Conservation (phyloP, 1,284 basidiomycete genomes). For the Butyriboletus regius region DNA sequence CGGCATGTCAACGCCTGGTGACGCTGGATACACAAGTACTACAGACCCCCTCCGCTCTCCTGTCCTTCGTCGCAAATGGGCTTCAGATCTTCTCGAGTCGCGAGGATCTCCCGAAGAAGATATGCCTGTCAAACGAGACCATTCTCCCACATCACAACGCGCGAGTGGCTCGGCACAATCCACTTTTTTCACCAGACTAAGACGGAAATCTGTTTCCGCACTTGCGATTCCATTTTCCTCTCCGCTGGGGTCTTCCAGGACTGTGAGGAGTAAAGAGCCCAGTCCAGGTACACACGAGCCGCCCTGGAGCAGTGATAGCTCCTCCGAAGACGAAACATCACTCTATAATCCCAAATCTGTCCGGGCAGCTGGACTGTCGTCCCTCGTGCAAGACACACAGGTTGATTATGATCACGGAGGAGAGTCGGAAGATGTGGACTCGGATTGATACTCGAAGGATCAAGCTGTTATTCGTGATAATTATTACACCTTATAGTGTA, state of each 20-base stretch:
- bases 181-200: slow-evolving; percentile 31
- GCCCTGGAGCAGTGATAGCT: slow-evolving; percentile 61
- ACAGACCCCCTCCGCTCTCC: slow-evolving; percentile 39
- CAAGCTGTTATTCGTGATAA: not conserved
- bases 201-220: slow-evolving; percentile 46
- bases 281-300: slow-evolving; percentile 33
- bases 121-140: slow-evolving; percentile 11
- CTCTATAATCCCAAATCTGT: slow-evolving; percentile 23
- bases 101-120: slow-evolving; percentile 19
- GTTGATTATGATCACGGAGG: slow-evolving; percentile 20
- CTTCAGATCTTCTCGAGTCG: slow-evolving; percentile 38
- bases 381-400: slow-evolving; percentile 3
- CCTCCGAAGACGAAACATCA: slow-evolving; percentile 46
- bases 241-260: slow-evolving; percentile 28
- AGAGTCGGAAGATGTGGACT: slow-evolving; percentile 18
- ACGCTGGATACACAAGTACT: slow-evolving; percentile 21
- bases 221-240: slow-evolving; percentile 43
- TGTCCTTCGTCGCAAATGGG: slow-evolving; percentile 42
- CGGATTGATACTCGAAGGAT: slow-evolving; percentile 11
- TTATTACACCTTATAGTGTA: slow-evolving; percentile 5
- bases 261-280: slow-evolving; percentile 24
- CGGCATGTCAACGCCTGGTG: slow-evolving; percentile 24
- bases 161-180: slow-evolving; percentile 12
- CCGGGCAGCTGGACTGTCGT: slow-evolving; percentile 19
- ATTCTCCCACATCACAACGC: slow-evolving; percentile 6